A percentile compares a stretch with the other conserved stretches of the same genome.
These are phyloP conservation scores for Comarum palustre DNA, from an alignment of 306 rosid genomes.

Conservation along the genomic window DNA sequence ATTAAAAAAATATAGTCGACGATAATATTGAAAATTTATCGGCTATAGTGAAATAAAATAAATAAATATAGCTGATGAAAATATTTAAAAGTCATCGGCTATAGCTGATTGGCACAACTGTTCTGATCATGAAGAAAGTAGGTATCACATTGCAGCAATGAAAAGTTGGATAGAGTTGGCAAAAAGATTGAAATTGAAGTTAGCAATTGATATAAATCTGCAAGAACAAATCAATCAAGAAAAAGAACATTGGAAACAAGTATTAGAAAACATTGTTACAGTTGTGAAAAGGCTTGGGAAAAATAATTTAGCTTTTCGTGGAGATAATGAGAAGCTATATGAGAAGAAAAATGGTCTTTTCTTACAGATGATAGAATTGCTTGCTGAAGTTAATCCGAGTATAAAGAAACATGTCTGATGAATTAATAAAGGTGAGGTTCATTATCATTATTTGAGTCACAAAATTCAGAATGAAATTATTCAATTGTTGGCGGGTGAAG, in stretches of 20 bases:
- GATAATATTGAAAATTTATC: too few species aligned
- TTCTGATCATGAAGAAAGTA: not conserved
- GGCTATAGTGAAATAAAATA: too few species aligned
- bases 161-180: not conserved
- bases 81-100: too few species aligned
- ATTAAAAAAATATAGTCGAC: too few species aligned
- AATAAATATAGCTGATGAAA: too few species aligned
- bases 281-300: not conserved
- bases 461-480: conserved; percentile 5
- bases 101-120: not conserved
- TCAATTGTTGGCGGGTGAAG: not conserved
- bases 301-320: not conserved
- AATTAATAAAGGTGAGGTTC: not conserved
- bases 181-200: not conserved
- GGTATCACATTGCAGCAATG: not conserved
- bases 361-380: not conserved
- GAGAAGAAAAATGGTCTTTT: not conserved
- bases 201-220: not conserved
- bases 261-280: too few species aligned
- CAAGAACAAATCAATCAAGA: not conserved
- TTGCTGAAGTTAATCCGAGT: not conserved
- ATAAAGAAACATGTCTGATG: not conserved
- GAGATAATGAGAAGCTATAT: not conserved
- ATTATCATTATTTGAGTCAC: not conserved
- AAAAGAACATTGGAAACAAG: not conserved